Evolutionary conservation across 1,284 basidiomycete genomes (phyloP), one percentile per base, ranked within the genome.

Genomic region (Pseudozyma sp.): DNA sequence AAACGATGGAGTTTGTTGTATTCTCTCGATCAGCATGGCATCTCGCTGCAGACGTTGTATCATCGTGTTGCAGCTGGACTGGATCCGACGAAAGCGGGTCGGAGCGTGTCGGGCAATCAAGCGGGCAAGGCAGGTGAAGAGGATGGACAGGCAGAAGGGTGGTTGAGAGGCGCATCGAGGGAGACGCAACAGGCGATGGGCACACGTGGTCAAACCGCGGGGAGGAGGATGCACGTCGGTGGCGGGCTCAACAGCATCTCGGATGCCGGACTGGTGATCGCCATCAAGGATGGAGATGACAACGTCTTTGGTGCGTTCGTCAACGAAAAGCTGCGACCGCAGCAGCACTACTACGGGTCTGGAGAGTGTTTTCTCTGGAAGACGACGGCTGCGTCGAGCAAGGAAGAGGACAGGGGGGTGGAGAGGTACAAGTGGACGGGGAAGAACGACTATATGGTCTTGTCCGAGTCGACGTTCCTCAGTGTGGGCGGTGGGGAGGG

Each of bases 1-100:
- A 87, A 88, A 7, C 86, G 88, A n/a, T 98, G 96, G 96, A 89
- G 89, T 0, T 87, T 98, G 4, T 85, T 97, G 1, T 98, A 97
- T 85, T 95, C 93, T 10, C 87, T 97, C 16, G 96, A 99, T 80
- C 94, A 97, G 83, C 93, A 98, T 73, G 96, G 96, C 0, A 94
- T 95, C 48, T 95, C 93, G 9, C 87, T 98, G 10, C 89, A 91
- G 42, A 97, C 96, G 0, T 88, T 98, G 0, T 84, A 83, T 78
- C 30, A 80, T 52, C 67, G 68, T 7, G 80, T 81, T 4, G 59
- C 60, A 6, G 34, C 55, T 1, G 78, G 75, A 0, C 30, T 78
- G 33, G 75, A 78, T 48, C 70, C 75, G 5, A 51, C 48, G 1
- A 45, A 54, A 17, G 45, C 24, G 1, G 48, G 40, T 13, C 50